Base-by-base conservation (phyloP, 345 rosid species). In the Salix udensis region DNA sequence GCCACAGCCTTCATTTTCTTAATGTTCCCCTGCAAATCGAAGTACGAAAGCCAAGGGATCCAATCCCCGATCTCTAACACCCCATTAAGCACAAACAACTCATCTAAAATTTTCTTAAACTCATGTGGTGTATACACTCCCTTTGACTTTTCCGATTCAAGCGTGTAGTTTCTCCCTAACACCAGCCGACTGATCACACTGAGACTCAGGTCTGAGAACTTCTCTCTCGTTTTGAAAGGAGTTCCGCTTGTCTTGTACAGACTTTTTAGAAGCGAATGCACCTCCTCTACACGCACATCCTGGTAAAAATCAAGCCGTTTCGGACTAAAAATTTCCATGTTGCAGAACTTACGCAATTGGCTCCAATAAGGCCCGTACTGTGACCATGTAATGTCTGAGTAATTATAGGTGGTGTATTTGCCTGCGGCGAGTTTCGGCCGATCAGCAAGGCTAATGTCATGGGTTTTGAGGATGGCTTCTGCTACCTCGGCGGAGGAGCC, bases 61-160 rank as follows among this genome's bases (percentile, higher is more conserved):
- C 88, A 89, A 64, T 87, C 96, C 1, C 96, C 93, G 19, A 89
- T 84, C n/a, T 86, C 88, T 58, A 89, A 36, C 10, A 86, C 83
- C 65, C 96, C 93, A 31, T 87, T 91, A 1, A 91, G 88, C 76
- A 87, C 65, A 64, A 91, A 89, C 79, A 88, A 72, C 82, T 91
- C 93, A 30, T 91, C 91, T 5, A 91, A 74, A 91, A 91, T 91
- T 72, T 84, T 86, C 86, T 87, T 89, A 74, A 87, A 89, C 85
- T 91, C 92, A 65, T 85, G 78, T 1, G 93, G 87, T 1, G 84
- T 87, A 4, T 85, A 78, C 70, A 83, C 86, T 8, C 96, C 93
- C 84, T 80, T 61, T 0, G 39, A 70, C 26, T 67, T 76, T 18
- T 77, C 84, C 0, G 28, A 46, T 72, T 72, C 48, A 10, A 73